Conservation (phyloP, 805 yeast species). For the Saturnispora quitensis region DNA sequence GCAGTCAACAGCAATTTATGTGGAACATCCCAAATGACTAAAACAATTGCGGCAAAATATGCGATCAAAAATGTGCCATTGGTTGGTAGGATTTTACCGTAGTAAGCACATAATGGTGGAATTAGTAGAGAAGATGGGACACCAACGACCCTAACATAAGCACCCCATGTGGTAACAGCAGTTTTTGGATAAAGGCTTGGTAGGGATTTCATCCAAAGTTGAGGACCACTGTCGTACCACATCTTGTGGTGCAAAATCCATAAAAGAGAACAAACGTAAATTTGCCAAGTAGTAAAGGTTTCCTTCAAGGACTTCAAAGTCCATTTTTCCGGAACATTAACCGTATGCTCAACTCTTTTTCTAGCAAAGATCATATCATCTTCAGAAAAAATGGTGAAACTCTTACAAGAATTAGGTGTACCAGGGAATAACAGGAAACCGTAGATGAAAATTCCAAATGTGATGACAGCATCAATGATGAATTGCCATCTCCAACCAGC, state of each 20-base stretch:
- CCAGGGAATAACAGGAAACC: constrained; percentile 56
- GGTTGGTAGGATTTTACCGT: constrained; percentile 17
- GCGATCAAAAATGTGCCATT: constrained; percentile 4
- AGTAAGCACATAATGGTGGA: constrained; percentile 33
- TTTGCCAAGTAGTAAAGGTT: constrained; percentile 36
- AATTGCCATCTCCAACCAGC: constrained; percentile 71
- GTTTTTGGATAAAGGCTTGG: constrained; percentile 10
- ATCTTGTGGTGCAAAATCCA: constrained; percentile 28
- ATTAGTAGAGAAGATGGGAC: constrained; percentile 20
- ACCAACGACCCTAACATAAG: constrained; percentile 13
- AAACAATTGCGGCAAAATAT: constrained; percentile 11
- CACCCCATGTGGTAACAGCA: constrained; percentile 15
- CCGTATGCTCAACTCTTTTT: constrained; percentile 32
- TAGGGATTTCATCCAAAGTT: constrained; percentile 20
- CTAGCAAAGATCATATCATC: constrained; percentile 37
- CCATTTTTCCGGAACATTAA: constrained; percentile 32
- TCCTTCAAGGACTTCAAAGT: constrained; percentile 34
- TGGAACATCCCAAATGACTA: constrained; percentile 13
- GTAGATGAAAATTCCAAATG: constrained; percentile 48
- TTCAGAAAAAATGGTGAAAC: constrained; percentile 31
- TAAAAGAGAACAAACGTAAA: constrained; percentile 16
- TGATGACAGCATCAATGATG: constrained; percentile 53
- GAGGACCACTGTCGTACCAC: constrained; percentile 22
- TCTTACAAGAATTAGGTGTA: constrained; percentile 26
- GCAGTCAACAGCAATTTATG: constrained; percentile 28